Base-by-base conservation (phyloP, 2,329 filamentous ascomycete genomes). In the Leptographium procerum region DNA sequence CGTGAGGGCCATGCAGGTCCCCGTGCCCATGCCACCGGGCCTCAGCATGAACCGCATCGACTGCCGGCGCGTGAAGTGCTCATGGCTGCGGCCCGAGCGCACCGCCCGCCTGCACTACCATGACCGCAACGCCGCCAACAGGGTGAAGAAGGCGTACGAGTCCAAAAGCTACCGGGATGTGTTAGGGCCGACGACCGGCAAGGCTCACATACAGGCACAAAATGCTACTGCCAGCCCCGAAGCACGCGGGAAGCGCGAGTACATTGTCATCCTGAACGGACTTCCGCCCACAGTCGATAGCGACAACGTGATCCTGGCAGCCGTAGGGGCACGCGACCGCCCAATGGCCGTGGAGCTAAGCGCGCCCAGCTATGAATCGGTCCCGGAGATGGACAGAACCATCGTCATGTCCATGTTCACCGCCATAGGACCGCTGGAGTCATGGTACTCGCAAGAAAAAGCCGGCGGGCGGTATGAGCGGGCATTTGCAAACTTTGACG, bases 401-500 rank as follows among this genome's bases (percentile, higher is more conserved):
- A 3, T 40, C 14, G 13, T 40, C 36, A 16, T 16, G 36, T 40
- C 36, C 36, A 16, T 40, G 36, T 40, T 40, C 36, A 40, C 36
- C 3, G 36, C 36, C 36, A 40, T 40, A 4, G 36, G 36, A 16
- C 36, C 36, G 36, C 36, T 40, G 36, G 36, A 40, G 36, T 16
- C 36, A 16, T 40, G 36, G 36, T 6, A 40, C 36, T 19, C 6
- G 36, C 5, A 64, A 59, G 2, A 58, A 56, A 1, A 62, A 64
- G 9, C 51, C 29, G 19, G 16, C n/a, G 19, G 52, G 58, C 3
- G 56, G 61, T 0, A 22, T 22, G 45, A 67, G 67, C 3, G 74
- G 71, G 59, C 67, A 73, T 2, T 66, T 19, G 75, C 70, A 1
- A 64, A 65, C 24, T 65, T 5, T 62, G 36, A 3, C 14, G 36